phyloP scores from a whole-genome alignment of 768 basidiomycete genomes.

The Crassisporium funariophilum region DNA sequence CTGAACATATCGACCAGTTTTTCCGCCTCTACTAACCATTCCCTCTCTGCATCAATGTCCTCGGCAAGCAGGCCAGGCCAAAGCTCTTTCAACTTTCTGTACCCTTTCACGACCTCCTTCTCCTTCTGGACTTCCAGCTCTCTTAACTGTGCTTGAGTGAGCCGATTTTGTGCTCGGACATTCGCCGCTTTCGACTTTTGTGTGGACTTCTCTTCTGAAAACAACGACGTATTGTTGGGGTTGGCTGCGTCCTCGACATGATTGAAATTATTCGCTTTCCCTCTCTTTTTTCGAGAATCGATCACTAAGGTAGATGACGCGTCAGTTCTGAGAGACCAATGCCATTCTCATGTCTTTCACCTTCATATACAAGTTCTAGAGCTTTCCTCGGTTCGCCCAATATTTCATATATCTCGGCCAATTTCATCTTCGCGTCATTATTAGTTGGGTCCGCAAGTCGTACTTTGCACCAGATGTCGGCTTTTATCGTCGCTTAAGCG shows the following conservation, averaged over 20 bases:
- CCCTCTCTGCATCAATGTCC: constrained; percentile 52
- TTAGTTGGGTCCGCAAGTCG: constrained; percentile 71
- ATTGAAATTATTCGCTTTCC: constrained; percentile 13
- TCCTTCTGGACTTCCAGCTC: constrained; percentile 69
- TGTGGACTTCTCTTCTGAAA: constrained; percentile 56
- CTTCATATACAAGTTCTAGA: constrained; percentile 81
- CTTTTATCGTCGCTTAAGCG: background rate
- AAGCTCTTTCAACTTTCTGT: constrained; percentile 59
- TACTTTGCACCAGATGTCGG: constrained; percentile 49
- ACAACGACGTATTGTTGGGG: constrained; percentile 50
- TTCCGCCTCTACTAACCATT: constrained; percentile 86
- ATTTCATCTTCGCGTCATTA: constrained; percentile 84
- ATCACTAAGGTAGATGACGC: too few relatives aligned
- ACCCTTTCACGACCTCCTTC: constrained; percentile 60
- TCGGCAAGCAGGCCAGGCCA: constrained; percentile 56
- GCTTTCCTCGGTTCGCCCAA: constrained; percentile 80
- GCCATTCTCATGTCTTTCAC: too few relatives aligned
- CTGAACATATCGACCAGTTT: constrained; percentile 87
- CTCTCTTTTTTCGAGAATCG: constrained; percentile 58
- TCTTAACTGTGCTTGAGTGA: constrained; percentile 60
- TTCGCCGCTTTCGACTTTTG: constrained; percentile 35
- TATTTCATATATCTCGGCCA: constrained; percentile 90
- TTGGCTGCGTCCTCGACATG: constrained; percentile 19
- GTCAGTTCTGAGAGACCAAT: too few relatives aligned
- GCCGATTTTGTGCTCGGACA: constrained; percentile 41